Base-by-base conservation (phyloP, 139 green algal species). In the Asterochloris sp. region DNA sequence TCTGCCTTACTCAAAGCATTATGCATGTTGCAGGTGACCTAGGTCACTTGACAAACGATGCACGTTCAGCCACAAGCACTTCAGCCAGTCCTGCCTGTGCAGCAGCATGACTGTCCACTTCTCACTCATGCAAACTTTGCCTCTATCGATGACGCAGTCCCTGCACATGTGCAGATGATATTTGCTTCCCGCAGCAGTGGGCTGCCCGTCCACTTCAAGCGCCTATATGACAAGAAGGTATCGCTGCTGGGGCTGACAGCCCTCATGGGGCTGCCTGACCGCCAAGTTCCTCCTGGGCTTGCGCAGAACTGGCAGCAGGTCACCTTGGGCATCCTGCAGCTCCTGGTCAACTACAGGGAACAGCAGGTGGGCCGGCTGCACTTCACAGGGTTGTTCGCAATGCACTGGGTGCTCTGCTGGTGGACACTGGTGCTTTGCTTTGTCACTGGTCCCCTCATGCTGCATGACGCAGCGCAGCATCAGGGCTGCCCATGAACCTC, bases 161-260 rank as follows among this genome's bases (percentile, higher is more conserved):
- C 21, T 71, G 66, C 66, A 23, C 19, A 2, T 10, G 66, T 10
- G 73, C 81, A 82, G 23, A 86, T 85, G 27, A 92, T 96, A 68
- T 91, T 93, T 69, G 78, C 78, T 74, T 82, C 74, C 68, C 83
- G 86, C 74, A 74, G 23, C 74, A 73, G 17, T 62, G 86, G 83
- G 75, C 94, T 92, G 85, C 82, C 88, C 11, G 86, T 86, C 76
- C 91, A 96, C 85, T 96, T 97, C 83, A 79, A 79, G 26, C 82
- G 82, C 12, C 87, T 89, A 84, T 87, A 91, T 14, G 89, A 95
- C 82, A 98, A 96, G 89, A 97, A 97, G 91, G 84, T 95, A 63
- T 86, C 89, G 13, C 77, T 92, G 23, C 84, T 97, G 68, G 94
- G 90, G 0, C 86, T 98, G 78, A 68, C 89, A 15, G 75, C 91